Evolutionary conservation across 768 basidiomycete genomes (phyloP), one percentile per base, ranked within the genome.

Genomic region (Mycena filopes): DNA sequence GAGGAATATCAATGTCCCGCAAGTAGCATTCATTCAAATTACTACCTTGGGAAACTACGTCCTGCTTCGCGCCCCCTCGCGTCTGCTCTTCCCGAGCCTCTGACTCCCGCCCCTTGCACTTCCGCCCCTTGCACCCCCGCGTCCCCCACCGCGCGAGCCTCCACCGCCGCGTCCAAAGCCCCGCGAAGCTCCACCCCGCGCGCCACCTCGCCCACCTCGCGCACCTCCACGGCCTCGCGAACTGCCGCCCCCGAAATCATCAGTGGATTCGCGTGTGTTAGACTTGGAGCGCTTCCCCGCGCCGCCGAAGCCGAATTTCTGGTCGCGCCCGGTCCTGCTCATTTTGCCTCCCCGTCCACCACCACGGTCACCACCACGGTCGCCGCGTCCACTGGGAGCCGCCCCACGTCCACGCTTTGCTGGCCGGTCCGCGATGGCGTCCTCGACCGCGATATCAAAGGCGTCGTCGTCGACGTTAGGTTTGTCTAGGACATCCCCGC

Each of bases 361-460:
- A 12, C n/a, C n/a, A n/a, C n/a, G n/a, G n/a, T n/a, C 36, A 36
- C 11, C 36, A 36, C 36, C 36, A 15, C 36, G 36, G 36, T 36
- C 36, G 9, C 36, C 36, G 36, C 36, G 36, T 36, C 36, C 36
- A 36, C 36, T 36, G 9, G 72, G 54, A 8, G 71, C 71, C 25
- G 73, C 67, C 10, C 76, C 71, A 56, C 79, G 83, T 33, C 79
- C 77, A 59, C 92, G 91, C 60, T 87, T 82, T 6, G 82, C 73
- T 13, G 91, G 91, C 16, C 86, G 86, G 70, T 92, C 89, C 29
- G 89, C 78, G 70, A 96, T 88, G 12, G 94, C 95, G 63, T 97
- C 93, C 75, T 99, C 95, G 38, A 98, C 88, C 0, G 92, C 91
- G 63, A 98, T 85, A 72, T 96, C 95, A 73, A 98, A 98, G 29